A percentile compares a stretch with the other conserved stretches of the same genome.
phyloP scores from a whole-genome alignment of 495 filamentous ascomycete species.

The Penicillium flavigenum region DNA sequence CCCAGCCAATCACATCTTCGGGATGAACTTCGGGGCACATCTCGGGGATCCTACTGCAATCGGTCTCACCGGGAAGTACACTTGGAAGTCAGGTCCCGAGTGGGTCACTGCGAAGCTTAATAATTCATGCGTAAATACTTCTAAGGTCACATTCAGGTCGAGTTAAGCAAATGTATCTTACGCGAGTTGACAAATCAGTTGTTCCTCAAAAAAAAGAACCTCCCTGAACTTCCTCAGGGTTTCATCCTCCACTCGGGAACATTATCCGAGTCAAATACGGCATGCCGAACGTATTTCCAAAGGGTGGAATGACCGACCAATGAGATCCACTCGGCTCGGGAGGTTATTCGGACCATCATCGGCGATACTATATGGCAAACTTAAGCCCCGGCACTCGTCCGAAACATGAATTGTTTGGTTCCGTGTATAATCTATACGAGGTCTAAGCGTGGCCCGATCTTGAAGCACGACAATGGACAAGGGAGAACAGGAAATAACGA shows the following conservation, averaged over 20 bases:
- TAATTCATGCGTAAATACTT: not conserved
- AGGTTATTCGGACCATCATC: slow-evolving; percentile 24
- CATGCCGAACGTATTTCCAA: slow-evolving; percentile 11
- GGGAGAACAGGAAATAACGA: not conserved
- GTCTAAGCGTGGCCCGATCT: not conserved
- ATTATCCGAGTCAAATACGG: slow-evolving; percentile 1
- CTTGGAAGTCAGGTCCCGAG: not conserved
- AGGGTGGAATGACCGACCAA: not conserved
- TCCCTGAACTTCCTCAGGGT: not conserved
- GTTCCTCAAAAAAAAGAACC: not conserved
- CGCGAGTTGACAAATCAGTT: not conserved
- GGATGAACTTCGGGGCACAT: slow-evolving; percentile 4
- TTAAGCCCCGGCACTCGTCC: slow-evolving; percentile 8
- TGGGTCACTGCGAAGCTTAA: not conserved
- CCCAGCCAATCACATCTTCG: slow-evolving; percentile 1
- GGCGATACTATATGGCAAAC: slow-evolving; percentile 13
- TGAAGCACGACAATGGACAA: not conserved
- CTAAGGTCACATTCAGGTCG: not conserved
- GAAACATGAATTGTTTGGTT: slow-evolving; percentile 8
- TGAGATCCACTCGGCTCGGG: slow-evolving; percentile 14
- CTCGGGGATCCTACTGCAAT: not conserved
- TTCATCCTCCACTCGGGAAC: not conserved
- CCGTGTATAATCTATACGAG: not conserved
- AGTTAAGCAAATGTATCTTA: not conserved
- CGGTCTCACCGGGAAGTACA: slow-evolving; percentile 3